Conservation (phyloP, 2,329 filamentous ascomycete genomes). For the Orbilia ellipsospora region DNA sequence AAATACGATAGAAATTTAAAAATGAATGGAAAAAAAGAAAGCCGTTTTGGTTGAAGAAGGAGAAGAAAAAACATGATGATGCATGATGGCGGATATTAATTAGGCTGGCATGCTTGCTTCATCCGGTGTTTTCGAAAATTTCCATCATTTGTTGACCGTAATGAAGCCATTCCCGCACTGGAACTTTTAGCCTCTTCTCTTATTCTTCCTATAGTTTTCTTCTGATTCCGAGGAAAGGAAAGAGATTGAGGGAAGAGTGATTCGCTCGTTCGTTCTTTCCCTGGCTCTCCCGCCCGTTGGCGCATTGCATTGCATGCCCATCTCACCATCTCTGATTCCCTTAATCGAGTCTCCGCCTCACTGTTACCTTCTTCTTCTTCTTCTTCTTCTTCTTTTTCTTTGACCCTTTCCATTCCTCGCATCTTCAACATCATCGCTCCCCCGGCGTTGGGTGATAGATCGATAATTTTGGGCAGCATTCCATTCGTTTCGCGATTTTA, state of each 20-base stretch:
- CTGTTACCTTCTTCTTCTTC: no score
- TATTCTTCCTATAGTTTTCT: background rate
- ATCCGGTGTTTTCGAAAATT: constrained; percentile 25
- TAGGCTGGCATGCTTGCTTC: constrained; percentile 9
- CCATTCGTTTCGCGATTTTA: background rate
- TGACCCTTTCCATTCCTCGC: no score
- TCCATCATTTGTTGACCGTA: constrained; percentile 35
- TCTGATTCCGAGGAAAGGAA: background rate
- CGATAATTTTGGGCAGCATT: constrained; percentile 13
- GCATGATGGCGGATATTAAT: background rate
- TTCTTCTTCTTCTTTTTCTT: no score
- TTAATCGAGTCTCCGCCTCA: no score
- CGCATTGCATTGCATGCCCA: constrained; percentile 6
- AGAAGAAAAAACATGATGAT: background rate
- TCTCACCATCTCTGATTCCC: background rate
- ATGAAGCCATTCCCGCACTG: constrained; percentile 37
- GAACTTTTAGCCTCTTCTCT: background rate
- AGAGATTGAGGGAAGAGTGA: background rate
- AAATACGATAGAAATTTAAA: no score
- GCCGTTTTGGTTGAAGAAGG: background rate
- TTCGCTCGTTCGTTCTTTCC: constrained; percentile 21
- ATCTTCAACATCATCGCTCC: no score
- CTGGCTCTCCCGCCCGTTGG: background rate
- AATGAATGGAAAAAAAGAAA: no score
- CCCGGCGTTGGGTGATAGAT: constrained; percentile 16